phyloP scores from a whole-genome alignment of 768 basidiomycete genomes.

The Mycena kentingensis region DNA sequence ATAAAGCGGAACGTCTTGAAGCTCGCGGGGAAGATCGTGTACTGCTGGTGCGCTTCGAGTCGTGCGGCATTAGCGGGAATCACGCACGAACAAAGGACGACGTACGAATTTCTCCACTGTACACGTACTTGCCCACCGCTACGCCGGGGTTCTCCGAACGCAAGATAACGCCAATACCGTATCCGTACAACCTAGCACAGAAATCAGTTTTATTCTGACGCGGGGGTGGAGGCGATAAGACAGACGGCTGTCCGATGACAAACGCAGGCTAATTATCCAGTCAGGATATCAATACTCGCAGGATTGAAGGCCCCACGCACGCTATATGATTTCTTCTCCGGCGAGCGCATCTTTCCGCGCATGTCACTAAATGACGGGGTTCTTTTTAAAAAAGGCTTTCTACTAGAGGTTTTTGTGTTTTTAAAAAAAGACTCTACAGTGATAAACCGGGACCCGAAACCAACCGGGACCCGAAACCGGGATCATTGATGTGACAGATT shows the following conservation, averaged over 20 bases:
- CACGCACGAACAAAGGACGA: not conserved
- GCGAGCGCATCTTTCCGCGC: constrained; percentile 32
- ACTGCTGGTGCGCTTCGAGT: constrained; percentile 34
- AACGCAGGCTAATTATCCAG: not conserved
- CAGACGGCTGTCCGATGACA: constrained; percentile 25
- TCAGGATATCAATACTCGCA: not conserved
- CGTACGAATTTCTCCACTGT: constrained; percentile 28
- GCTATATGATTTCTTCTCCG: constrained; percentile 22
- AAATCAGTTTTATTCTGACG: not conserved
- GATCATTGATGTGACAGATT: too few species aligned
- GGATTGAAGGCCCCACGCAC: constrained; percentile 15
- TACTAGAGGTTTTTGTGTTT: too few species aligned
- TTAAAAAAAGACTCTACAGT: too few species aligned
- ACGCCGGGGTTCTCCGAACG: constrained; percentile 34
- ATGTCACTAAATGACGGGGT: too few species aligned
- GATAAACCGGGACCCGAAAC: too few species aligned
- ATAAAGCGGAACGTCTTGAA: too few species aligned
- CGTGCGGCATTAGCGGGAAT: not conserved
- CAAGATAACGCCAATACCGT: constrained; percentile 40
- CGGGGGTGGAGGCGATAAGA: not conserved
- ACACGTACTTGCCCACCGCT: constrained; percentile 35
- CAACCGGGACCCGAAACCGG: too few species aligned
- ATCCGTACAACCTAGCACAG: constrained; percentile 27
- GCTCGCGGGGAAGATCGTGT: not conserved
- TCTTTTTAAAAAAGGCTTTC: too few species aligned